A percentile compares a stretch with the other conserved stretches of the same genome.
Conservation (phyloP, 2,329 filamentous ascomycete genomes). For the Colletotrichum scovillei region DNA sequence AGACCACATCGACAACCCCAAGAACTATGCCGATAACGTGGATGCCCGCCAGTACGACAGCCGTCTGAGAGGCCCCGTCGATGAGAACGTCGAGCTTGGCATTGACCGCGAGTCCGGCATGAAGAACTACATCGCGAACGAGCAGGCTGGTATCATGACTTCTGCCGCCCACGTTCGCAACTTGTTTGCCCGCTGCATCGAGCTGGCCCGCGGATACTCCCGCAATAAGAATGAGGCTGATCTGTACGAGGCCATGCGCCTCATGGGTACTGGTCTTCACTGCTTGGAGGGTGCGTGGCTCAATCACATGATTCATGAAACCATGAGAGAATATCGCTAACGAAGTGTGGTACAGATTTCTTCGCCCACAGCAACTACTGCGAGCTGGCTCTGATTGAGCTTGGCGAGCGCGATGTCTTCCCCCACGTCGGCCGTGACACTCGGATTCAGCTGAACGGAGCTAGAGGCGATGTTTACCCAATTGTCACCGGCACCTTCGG, state of each 20-base stretch:
- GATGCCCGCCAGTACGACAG: constrained; percentile 86
- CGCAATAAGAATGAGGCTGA: constrained; percentile 77
- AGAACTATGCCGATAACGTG: constrained; percentile 85
- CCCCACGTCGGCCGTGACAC: constrained; percentile 86
- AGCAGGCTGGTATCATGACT: constrained; percentile 81
- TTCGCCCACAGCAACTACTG: constrained; percentile 94
- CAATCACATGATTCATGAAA: background rate
- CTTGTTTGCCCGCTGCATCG: constrained; percentile 79
- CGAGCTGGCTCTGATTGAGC: constrained; percentile 87
- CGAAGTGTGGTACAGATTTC: constrained; percentile 69
- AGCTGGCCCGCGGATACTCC: constrained; percentile 82
- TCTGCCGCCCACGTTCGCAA: constrained; percentile 81
- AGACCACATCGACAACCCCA: constrained; percentile 83
- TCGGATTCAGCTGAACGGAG: constrained; percentile 76
- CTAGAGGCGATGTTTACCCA: constrained; percentile 76
- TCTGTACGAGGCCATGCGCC: constrained; percentile 85
- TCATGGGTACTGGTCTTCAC: constrained; percentile 89
- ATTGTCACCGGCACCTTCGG: constrained; percentile 93
- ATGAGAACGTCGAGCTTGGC: constrained; percentile 81
- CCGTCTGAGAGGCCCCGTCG: constrained; percentile 83
- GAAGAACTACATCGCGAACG: constrained; percentile 96
- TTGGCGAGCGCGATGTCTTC: constrained; percentile 85
- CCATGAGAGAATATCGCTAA: constrained; percentile 20
- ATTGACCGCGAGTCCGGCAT: constrained; percentile 81
- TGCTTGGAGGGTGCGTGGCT: constrained; percentile 76